Evolutionary conservation across 2,329 filamentous ascomycete genomes (phyloP).

Genomic region (Pseudocercospora eumusae): DNA sequence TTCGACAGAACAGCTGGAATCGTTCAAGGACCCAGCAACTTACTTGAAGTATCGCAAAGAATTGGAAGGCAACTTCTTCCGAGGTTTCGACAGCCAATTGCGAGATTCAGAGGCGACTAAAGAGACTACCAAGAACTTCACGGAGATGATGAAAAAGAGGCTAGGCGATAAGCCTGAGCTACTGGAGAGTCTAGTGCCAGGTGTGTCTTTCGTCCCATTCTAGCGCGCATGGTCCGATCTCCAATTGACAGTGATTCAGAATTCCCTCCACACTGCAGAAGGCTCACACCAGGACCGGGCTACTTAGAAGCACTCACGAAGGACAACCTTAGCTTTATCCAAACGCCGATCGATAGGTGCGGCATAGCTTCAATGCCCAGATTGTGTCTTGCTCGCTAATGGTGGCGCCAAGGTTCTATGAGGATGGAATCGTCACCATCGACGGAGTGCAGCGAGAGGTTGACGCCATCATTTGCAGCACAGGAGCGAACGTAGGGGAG

Average conservation of each 20-base stretch:
- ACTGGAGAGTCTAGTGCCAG: slow-evolving; percentile 43
- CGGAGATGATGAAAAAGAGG: slow-evolving; percentile 44
- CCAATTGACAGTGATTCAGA: slow-evolving; percentile 27
- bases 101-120: slow-evolving; percentile 43
- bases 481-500: slow-evolving; percentile 39
- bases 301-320: slow-evolving; percentile 54
- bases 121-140: slow-evolving; percentile 41
- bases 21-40: slow-evolving; percentile 60
- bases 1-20: slow-evolving; percentile 54
- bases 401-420: slow-evolving; percentile 37
- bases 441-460: slow-evolving; percentile 43
- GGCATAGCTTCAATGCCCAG: neutral
- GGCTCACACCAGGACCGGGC: slow-evolving; percentile 52
- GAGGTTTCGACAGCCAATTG: slow-evolving; percentile 46
- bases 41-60: slow-evolving; percentile 56
- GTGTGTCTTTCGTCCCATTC: neutral
- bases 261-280: slow-evolving; percentile 51
- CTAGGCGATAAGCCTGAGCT: slow-evolving; percentile 43
- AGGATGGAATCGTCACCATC: slow-evolving; percentile 44
- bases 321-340: slow-evolving; percentile 50
- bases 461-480: slow-evolving; percentile 50
- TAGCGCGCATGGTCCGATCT: neutral
- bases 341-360: slow-evolving; percentile 42
- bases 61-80: slow-evolving; percentile 61
- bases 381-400: neutral